Base-by-base conservation (phyloP, 2,329 filamentous ascomycete species). In the Thielaviopsis euricoi region DNA sequence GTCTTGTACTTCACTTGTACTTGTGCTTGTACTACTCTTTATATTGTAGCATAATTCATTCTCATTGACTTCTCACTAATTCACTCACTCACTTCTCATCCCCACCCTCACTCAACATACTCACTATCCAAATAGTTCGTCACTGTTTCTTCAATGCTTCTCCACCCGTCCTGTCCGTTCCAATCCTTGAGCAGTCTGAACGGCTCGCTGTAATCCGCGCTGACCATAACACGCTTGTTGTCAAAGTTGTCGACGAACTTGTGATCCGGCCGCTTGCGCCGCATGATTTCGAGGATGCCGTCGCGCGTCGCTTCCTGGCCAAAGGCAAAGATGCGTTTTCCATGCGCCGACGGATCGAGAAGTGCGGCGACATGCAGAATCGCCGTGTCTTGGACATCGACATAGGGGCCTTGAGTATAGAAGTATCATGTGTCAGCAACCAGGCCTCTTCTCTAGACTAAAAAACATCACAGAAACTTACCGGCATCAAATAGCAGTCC, bases 291-390 rank as follows among this genome's bases (percentile, higher is more conserved):
- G 17, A 63, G 56, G 7, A 65, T 33, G 19, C 60, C 58, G 23
- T 62, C 62, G 59, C 62, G 66, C 25, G 63, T 66, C 40, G 60
- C 65, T 10, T 57, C 33, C 0, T 58, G 26, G 4, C 56, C 65
- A 54, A 62, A 65, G 12, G 63, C 64, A 46, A 64, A 62, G 52
- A 68, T 56, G 50, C 66, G 65, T 61, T 66, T 63, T 6, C 59
- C 57, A 2, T 60, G 43, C 9, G 67, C 61, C 19, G 60, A 55
- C 7, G 63, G 62, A 21, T 67, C 60, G 0, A 66, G 57, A 5
- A 65, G 50, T 5, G 63, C 66, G 1, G 64, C 64, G 2, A 64
- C 60, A 52, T 68, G 66, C 10, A 69, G 57, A 13, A 62, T 48
- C 6, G 64, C 65, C 17, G 56, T 55, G 48, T 67, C 66, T 13